Base-by-base conservation (phyloP, 164 flowering plant species). In the Aristolochia californica region DNA sequence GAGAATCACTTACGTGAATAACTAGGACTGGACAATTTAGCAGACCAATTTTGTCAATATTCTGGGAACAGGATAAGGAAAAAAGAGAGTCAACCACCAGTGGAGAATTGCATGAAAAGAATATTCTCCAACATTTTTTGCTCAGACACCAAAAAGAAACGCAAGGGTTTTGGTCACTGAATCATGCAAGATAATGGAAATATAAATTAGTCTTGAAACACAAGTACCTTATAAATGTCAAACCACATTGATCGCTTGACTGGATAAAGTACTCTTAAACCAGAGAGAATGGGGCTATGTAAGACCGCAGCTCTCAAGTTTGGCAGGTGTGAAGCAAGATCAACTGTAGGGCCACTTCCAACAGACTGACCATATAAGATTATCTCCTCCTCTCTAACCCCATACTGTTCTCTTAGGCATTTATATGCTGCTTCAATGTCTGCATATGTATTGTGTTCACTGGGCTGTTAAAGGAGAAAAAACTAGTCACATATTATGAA, bases 191-290 rank as follows among this genome's bases (percentile, higher is more conserved):
- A 38, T 43, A 14, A 4, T 23, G 13, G 50, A 17, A 47, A 17
- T 47, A 21, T 17, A 13, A 47, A 43, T 0, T 11, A 43, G 12
- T 52, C 55, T 21, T 12, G 13, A 54, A 2, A n/a, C n/a, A n/a
- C n/a, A n/a, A n/a, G n/a, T 76, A 91, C 98, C 97, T 89, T 93
- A 82, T 82, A 93, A 51, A 87, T 89, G 70, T 93, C 99, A 69
- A 93, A 93, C 97, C 99, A 87, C 62, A 71, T 88, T 28, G 95
- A 80, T 50, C 80, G 67, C 58, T 80, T 91, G 61, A 80, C 89
- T 60, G 94, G 90, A 72, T 84, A 85, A 68, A 89, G 63, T 12
- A 93, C 99, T 65, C 99, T 77, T 64, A 93, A 64, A 5, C 99
- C 97, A 66, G 99, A 93, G 45, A 93, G 80, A 70, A 93, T 87